A percentile compares a stretch with the other conserved stretches of the same genome.
phyloP scores from a whole-genome alignment of 306 rosid species.

The Lathyrus tuberosus region DNA sequence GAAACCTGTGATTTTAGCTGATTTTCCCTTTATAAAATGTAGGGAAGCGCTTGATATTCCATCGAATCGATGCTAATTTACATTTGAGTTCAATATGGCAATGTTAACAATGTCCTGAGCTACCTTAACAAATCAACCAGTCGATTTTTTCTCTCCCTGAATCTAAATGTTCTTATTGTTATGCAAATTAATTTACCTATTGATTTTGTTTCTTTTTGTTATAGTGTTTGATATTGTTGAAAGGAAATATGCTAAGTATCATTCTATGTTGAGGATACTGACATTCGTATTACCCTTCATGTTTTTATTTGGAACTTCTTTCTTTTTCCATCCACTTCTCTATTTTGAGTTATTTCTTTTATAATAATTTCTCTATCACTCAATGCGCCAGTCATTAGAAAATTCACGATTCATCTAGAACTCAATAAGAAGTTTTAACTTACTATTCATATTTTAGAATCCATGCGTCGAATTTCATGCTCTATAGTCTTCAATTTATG shows the following conservation, averaged over 20 bases:
- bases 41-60: constrained; percentile 2
- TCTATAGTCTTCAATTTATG: constrained; percentile 10
- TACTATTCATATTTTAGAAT: background rate
- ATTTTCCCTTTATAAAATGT: constrained; percentile 6
- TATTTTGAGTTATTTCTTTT: background rate
- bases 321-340: constrained; percentile 1
- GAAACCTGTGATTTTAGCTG: constrained; percentile 11
- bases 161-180: constrained; percentile 9
- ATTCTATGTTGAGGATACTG: constrained; percentile 1
- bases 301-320: constrained; percentile 12
- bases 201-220: constrained; percentile 12
- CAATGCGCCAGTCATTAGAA: constrained; percentile 2
- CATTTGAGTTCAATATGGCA: background rate
- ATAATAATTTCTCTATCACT: background rate
- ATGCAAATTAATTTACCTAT: background rate
- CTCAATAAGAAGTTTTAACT: constrained; percentile 7
- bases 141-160: background rate
- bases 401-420: constrained; percentile 1
- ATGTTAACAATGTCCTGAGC: constrained; percentile 21
- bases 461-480: constrained; percentile 5
- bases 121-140: background rate
- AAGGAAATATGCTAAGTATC: constrained; percentile 28
- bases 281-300: background rate
- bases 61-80: constrained; percentile 21
- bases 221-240: constrained; percentile 11